These are phyloP conservation scores for Sporothrix pseudoabietina DNA, from an alignment of 2,329 filamentous ascomycete genomes.

Conservation along the genomic window DNA sequence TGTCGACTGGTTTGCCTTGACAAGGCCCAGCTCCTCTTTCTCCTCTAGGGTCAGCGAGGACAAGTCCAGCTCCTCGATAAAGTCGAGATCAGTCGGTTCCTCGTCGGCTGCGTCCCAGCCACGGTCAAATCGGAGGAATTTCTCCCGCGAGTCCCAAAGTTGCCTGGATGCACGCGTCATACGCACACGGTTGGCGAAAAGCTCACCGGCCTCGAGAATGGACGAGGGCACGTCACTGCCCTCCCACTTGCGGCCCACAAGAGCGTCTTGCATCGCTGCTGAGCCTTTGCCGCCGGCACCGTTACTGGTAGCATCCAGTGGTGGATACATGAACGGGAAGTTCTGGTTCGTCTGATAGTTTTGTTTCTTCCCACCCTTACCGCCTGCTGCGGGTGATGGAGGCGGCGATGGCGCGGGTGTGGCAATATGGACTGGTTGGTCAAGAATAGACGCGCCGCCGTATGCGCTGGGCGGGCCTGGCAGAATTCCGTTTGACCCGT, in stretches of 20 bases:
- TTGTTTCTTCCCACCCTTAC: conserved; percentile 95
- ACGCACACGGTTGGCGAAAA: conserved; percentile 86
- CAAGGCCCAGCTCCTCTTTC: conserved; percentile 52
- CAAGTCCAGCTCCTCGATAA: conserved; percentile 46
- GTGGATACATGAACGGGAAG: conserved; percentile 96
- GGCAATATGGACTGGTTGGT: conserved; percentile 98
- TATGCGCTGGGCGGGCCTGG: conserved; percentile 57
- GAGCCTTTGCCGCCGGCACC: conserved; percentile 86
- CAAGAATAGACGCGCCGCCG: conserved; percentile 76
- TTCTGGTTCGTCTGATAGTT: conserved; percentile 99
- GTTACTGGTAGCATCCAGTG: conserved; percentile 84
- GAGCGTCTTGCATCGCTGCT: conserved; percentile 74
- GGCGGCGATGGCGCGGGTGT: conserved; percentile 95
- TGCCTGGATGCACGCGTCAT: conserved; percentile 91
- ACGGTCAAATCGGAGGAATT: conserved; percentile 87
- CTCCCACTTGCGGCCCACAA: conserved; percentile 86
- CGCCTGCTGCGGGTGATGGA: conserved; percentile 81
- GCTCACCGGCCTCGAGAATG: conserved; percentile 88
- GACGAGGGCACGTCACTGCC: conserved; percentile 93
- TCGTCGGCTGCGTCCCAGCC: conserved; percentile 67
- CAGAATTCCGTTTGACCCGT: conserved; percentile 63
- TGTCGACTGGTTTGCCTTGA: conserved; percentile 42
- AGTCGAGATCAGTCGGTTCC: conserved; percentile 43
- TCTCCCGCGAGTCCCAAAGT: conserved; percentile 90
- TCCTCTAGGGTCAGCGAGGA: conserved; percentile 46